These are phyloP conservation scores for Starmerella apis DNA, from an alignment of 805 yeast genomes.

Conservation along the genomic window DNA sequence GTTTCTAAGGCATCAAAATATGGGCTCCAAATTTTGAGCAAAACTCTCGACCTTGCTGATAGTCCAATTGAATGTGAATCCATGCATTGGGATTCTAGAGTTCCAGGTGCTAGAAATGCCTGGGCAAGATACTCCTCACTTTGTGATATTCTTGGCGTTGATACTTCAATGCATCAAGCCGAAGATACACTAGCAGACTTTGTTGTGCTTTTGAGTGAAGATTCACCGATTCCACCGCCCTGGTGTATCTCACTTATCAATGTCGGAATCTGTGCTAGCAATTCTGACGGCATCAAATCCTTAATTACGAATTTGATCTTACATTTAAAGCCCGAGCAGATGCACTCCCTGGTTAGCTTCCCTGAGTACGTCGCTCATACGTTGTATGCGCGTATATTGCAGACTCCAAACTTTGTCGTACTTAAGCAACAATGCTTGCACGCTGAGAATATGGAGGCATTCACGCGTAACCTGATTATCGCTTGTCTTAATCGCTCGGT, in stretches of 20 bases:
- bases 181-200: slow-evolving; percentile 65
- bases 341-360: slow-evolving; percentile 39
- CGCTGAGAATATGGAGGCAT: slow-evolving; percentile 41
- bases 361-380: slow-evolving; percentile 35
- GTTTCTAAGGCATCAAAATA: slow-evolving; percentile 36
- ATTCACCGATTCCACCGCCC: slow-evolving; percentile 46
- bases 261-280: slow-evolving; percentile 56
- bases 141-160: slow-evolving; percentile 71
- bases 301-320: slow-evolving; percentile 49
- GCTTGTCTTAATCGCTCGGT: slow-evolving; percentile 31
- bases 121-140: slow-evolving; percentile 70
- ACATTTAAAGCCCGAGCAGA: slow-evolving; percentile 39
- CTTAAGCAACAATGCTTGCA: slow-evolving; percentile 40
- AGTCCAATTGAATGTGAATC: slow-evolving; percentile 32
- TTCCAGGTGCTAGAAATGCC: slow-evolving; percentile 29
- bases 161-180: slow-evolving; percentile 76
- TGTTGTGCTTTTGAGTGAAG: slow-evolving; percentile 40
- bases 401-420: slow-evolving; percentile 49
- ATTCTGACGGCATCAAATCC: slow-evolving; percentile 67
- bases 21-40: slow-evolving; percentile 52
- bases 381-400: slow-evolving; percentile 51
- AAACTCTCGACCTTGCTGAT: slow-evolving; percentile 40
- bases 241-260: slow-evolving; percentile 69
- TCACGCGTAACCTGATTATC: slow-evolving; percentile 34
- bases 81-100: slow-evolving; percentile 37